A percentile compares a stretch with the other conserved stretches of the same genome.
These are phyloP conservation scores for Dicorynia guianensis DNA, from an alignment of 306 rosid genomes.

Conservation along the genomic window DNA sequence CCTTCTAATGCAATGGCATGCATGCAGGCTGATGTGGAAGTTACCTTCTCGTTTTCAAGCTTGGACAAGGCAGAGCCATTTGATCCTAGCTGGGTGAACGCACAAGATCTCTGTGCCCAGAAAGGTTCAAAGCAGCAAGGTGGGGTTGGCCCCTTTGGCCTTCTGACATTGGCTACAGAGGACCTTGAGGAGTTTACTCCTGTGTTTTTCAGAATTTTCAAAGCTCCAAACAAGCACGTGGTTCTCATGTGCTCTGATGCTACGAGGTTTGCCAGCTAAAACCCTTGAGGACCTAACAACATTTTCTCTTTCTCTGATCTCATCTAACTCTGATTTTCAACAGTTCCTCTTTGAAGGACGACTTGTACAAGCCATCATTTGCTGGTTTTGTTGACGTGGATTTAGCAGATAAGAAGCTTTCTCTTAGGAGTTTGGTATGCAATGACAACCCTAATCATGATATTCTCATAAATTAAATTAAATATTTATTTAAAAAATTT, in stretches of 20 bases:
- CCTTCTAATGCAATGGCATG: background rate
- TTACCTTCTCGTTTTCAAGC: conserved; percentile 63
- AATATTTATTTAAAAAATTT: no score
- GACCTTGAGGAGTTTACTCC: conserved; percentile 80
- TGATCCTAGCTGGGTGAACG: conserved; percentile 74
- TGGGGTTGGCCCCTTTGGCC: conserved; percentile 94
- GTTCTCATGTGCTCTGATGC: conserved; percentile 93
- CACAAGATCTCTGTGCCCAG: conserved; percentile 59
- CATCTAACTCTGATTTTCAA: background rate
- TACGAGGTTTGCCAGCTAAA: conserved; percentile 50
- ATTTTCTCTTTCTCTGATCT: background rate
- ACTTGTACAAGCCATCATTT: conserved; percentile 72
- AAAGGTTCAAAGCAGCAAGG: conserved; percentile 66
- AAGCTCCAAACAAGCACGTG: conserved; percentile 55
- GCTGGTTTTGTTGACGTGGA: conserved; percentile 84
- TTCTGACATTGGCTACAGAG: conserved; percentile 75
- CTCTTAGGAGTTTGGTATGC: conserved; percentile 86
- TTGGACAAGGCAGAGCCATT: conserved; percentile 78
- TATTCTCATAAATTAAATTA: no score
- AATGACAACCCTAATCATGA: no score
- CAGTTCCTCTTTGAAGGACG: conserved; percentile 65
- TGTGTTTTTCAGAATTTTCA: conserved; percentile 83
- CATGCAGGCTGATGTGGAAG: conserved; percentile 85
- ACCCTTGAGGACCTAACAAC: background rate
- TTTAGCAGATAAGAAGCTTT: conserved; percentile 58